Evolutionary conservation across 1,139 yeast species (phyloP).

Genomic region (Taphrina sp.): DNA sequence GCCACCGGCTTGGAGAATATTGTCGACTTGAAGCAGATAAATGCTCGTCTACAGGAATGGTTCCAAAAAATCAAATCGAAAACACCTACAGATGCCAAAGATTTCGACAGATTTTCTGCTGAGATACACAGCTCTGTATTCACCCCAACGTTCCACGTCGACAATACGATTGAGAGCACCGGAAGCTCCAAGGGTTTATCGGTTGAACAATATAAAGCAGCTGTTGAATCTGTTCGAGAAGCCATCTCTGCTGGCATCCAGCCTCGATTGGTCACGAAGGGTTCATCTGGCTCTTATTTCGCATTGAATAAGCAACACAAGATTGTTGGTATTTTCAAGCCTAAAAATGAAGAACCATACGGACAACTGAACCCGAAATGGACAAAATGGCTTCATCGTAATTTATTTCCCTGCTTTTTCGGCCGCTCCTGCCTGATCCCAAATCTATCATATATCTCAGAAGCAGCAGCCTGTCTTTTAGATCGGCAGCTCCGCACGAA

Average conservation of each 20-base stretch:
- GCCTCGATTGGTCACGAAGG: conserved; percentile 60
- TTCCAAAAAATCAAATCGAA: conserved; percentile 31
- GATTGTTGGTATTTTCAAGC: conserved; percentile 65
- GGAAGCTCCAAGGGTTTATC: conserved; percentile 39
- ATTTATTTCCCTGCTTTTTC: conserved; percentile 72
- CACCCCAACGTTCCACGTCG: conserved; percentile 7
- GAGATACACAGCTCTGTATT: conserved; percentile 27
- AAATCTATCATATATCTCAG: conserved; percentile 69
- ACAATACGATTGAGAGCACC: not conserved
- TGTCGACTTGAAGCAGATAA: conserved; percentile 31
- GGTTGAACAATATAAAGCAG: conserved; percentile 46
- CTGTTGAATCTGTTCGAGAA: conserved; percentile 48
- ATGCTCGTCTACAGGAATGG: conserved; percentile 33
- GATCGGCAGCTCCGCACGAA: conserved; percentile 60
- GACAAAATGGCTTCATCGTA: conserved; percentile 77
- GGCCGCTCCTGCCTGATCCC: conserved; percentile 67
- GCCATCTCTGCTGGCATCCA: conserved; percentile 49
- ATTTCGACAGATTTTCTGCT: conserved; percentile 17
- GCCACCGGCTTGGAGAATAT: conserved; percentile 25
- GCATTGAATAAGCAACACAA: conserved; percentile 47
- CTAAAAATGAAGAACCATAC: conserved; percentile 78
- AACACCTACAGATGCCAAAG: conserved; percentile 11
- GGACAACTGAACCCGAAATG: conserved; percentile 77
- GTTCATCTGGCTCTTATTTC: conserved; percentile 73
- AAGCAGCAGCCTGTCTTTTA: conserved; percentile 66